Base-by-base conservation (phyloP, 768 basidiomycete species). In the Termitomyces sp. region DNA sequence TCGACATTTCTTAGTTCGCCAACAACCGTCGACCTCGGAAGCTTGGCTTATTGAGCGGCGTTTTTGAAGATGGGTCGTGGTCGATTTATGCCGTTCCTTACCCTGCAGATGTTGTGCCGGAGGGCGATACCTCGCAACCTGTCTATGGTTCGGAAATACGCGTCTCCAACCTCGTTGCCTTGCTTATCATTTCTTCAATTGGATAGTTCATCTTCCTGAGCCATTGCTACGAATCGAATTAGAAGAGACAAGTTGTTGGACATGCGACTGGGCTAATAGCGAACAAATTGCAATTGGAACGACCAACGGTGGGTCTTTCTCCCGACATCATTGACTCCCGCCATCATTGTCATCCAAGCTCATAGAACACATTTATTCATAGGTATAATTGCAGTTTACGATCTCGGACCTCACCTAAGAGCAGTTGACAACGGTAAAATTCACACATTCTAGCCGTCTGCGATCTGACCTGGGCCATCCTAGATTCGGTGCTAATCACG, bases 241-340 rank as follows among this genome's bases (percentile, higher is more conserved):
- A 2, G 85, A 87, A 51, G 89, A 92, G 40, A 80, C 90, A 0
- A 73, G 77, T n/a, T 88, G 86, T 64, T 88, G 83, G 80, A 79
- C 83, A 15, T 76, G 97, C 50, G 94, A 97, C 60, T 98, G 94
- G 94, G 89, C 85, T 0, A 93, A 91, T 58, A 91, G 91, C 58
- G 86, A 89, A 54, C 62, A 85, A 11, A 68, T 99, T 7, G 93
- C 91, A 0, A 82, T 89, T 12, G 95, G 94, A 0, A 86, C 86
- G 25, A 86, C 90, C 2, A 89, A 91, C 60, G 95, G 96, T 93
- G 51, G 48, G 13, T 15, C 29, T 11, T 36, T 51, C 25, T n/a
- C n/a, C n/a, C n/a, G n/a, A n/a, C n/a, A n/a, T n/a, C 29, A 29
- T 29, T 29, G n/a, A n/a, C n/a, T n/a, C n/a, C n/a, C n/a, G 29